Conservation (phyloP, 2,329 filamentous ascomycete species). For the Fusarium scirpi region DNA sequence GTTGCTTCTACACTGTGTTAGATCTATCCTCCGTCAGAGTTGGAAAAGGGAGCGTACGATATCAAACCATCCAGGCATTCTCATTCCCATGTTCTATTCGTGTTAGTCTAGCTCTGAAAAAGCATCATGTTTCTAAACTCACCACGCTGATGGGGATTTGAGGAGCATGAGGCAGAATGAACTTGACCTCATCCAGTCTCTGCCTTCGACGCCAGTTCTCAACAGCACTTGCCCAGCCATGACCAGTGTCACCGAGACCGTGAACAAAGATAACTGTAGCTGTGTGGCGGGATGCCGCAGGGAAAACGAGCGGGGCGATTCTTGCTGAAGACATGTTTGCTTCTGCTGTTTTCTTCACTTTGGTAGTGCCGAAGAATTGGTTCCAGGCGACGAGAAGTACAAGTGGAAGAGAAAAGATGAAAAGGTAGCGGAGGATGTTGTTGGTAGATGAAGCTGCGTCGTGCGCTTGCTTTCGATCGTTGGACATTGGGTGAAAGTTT, state of each 20-base stretch:
- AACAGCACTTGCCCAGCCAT: conserved; percentile 84
- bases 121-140: conserved; percentile 22
- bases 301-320: conserved; percentile 74
- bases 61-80: conserved; percentile 91
- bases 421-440: conserved; percentile 23
- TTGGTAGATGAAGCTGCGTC: conserved; percentile 5
- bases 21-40: neutral
- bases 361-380: neutral
- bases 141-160: conserved; percentile 81
- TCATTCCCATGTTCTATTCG: conserved; percentile 46
- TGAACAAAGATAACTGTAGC: conserved; percentile 96
- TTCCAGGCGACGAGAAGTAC: conserved; percentile 14
- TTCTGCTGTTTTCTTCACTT: neutral
- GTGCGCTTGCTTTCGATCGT: conserved; percentile 26
- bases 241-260: conserved; percentile 86
- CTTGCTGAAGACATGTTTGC: conserved; percentile 39
- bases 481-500: conserved; percentile 28
- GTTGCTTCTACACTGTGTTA: conserved; percentile 46
- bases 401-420: conserved; percentile 23
- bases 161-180: conserved; percentile 93
- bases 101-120: conserved; percentile 21
- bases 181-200: conserved; percentile 89
- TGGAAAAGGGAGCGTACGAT: conserved; percentile 64
- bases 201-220: conserved; percentile 86
- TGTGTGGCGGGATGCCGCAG: conserved; percentile 85